Evolutionary conservation across 345 rosid species (phyloP).

Genomic region (Viola odorata): DNA sequence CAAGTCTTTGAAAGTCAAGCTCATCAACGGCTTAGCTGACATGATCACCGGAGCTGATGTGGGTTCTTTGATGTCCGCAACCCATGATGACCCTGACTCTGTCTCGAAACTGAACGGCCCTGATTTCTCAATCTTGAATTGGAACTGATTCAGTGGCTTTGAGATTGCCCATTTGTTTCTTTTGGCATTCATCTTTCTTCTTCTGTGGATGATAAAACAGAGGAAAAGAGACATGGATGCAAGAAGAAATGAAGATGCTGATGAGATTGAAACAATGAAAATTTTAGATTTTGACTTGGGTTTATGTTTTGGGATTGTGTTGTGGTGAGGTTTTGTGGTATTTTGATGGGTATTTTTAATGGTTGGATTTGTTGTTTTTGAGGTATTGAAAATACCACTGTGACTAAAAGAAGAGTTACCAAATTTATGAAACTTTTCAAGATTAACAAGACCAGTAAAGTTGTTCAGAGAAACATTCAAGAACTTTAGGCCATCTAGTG

Average conservation of each 20-base stretch:
- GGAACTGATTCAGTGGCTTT: slow-evolving; percentile 43
- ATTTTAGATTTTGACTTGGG: slow-evolving; percentile 23
- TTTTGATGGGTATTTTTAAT: slow-evolving; percentile 12
- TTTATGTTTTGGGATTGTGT: slow-evolving; percentile 9
- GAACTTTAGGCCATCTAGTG: slow-evolving; percentile 37
- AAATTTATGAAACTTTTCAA: slow-evolving; percentile 39
- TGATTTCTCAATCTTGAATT: slow-evolving; percentile 71
- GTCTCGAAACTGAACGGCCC: slow-evolving; percentile 93
- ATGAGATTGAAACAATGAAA: slow-evolving; percentile 39
- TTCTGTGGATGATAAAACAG: slow-evolving; percentile 17
- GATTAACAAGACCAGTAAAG: slow-evolving; percentile 48
- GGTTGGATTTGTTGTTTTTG: slow-evolving; percentile 28
- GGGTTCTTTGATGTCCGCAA: slow-evolving; percentile 85
- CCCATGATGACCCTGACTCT: slow-evolving; percentile 87
- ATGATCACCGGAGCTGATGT: slow-evolving; percentile 74
- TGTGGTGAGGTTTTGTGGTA: slow-evolving; percentile 11
- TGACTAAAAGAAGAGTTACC: slow-evolving; percentile 62
- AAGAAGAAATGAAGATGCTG: slow-evolving; percentile 35
- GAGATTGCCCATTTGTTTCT: slow-evolving; percentile 89
- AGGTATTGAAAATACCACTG: slow-evolving; percentile 44
- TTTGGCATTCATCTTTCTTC: slow-evolving; percentile 31
- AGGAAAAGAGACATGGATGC: slow-evolving; percentile 18
- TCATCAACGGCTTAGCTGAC: slow-evolving; percentile 86
- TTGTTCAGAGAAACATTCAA: slow-evolving; percentile 67
- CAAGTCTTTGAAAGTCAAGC: slow-evolving; percentile 79